Evolutionary conservation across 305 asterid genomes (phyloP), one percentile per base, ranked within the genome.

Genomic region (Caryopteris hybrid): DNA sequence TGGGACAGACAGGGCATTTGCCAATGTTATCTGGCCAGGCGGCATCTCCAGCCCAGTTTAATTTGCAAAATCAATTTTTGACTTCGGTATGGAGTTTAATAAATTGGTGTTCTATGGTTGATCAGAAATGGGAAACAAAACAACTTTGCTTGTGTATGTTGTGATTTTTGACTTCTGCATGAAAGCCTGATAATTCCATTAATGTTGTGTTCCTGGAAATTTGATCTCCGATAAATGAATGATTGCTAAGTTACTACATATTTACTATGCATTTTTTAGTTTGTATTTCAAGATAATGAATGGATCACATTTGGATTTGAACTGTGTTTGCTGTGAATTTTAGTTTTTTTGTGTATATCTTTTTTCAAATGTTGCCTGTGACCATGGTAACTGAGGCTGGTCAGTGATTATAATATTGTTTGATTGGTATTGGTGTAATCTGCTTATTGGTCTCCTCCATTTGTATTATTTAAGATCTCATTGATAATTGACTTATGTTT

Each of bases 11-110:
- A 62, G 83, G 87, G 55, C 91, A 89, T 47, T 81, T 94, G 43
- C 86, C 96, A 3, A 76, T 86, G 96, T 78, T 94, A 58, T 78
- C 96, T 56, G 90, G 96, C 57, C 97, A 91, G 79, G 79, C 84
- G 38, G 86, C 81, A 17, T 83, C 85, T 12, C 86, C 92, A 25
- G 85, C 95, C 29, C 98, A 87, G 81, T 84, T 80, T 74, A 88
- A 85, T 74, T 72, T 89, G 80, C 98, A 84, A 61, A 78, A 85
- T 63, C 96, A 89, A 83, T 82, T 72, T 71, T 74, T 86, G 80
- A 70, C 88, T 67, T 76, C 89, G 97, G 98, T 94, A 88, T 41
- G 83, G 14, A 51, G 64, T 66, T 47, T 13, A 50, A 25, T 43
- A 63, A 21, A 69, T 45, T 4, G 6, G 34, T 34, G 7, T 12